Conservation (phyloP, 257 asterid species). For the Marsdenia floribunda region DNA sequence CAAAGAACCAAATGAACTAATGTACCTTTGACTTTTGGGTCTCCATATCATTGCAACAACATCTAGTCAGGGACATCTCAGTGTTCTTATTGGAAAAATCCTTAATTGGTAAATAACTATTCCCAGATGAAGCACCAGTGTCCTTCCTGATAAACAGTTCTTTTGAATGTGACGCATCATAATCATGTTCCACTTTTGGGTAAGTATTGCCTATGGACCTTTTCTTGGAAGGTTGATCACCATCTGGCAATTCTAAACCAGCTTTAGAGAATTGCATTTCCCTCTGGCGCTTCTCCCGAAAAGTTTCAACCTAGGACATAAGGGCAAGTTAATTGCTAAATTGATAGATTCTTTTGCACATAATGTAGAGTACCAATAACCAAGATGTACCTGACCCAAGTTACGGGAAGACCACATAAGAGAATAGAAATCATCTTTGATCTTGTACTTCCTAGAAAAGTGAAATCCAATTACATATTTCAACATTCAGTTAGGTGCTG, state of each 20-base stretch:
- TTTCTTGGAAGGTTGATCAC: conserved; percentile 43
- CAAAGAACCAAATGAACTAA: neutral
- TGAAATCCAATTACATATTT: conserved; percentile 1
- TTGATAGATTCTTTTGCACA: conserved; percentile 3
- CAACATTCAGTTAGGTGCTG: neutral
- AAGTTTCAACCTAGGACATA: conserved; percentile 64
- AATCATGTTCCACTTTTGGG: conserved; percentile 23
- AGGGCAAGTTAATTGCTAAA: conserved; percentile 13
- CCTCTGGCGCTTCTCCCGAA: conserved; percentile 76
- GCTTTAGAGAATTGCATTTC: conserved; percentile 65
- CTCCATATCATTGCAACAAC: conserved; percentile 24
- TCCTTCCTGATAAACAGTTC: conserved; percentile 15
- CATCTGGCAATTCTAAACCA: conserved; percentile 52
- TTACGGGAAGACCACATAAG: conserved; percentile 88
- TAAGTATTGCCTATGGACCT: conserved; percentile 27
- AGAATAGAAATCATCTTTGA: conserved; percentile 57
- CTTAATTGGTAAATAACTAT: conserved; percentile 21
- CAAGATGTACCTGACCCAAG: conserved; percentile 74
- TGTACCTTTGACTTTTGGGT: conserved; percentile 35
- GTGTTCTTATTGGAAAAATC: conserved; percentile 25
- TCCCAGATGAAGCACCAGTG: conserved; percentile 20
- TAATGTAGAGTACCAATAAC: conserved; percentile 9
- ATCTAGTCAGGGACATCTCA: conserved; percentile 15
- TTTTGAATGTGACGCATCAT: conserved; percentile 17
- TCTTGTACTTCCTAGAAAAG: conserved; percentile 67